Evolutionary conservation across 2,329 filamentous ascomycete species (phyloP).

Genomic region (Arachnomyces sp.): DNA sequence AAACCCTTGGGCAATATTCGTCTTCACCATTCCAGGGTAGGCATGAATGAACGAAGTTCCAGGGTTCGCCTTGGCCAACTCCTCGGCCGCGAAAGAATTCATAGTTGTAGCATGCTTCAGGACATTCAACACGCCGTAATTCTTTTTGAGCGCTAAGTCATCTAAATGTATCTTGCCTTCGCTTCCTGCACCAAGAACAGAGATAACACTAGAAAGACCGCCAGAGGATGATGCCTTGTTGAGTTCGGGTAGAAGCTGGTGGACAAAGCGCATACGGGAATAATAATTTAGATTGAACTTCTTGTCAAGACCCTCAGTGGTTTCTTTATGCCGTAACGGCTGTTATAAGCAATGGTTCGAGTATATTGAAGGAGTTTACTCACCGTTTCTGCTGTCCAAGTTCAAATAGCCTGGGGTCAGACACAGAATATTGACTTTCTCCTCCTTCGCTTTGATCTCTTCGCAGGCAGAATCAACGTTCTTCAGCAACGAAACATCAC

Average conservation of each 20-base stretch:
- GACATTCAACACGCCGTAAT: constrained; percentile 17
- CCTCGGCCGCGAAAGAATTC: constrained; percentile 44
- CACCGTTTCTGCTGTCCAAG: constrained; percentile 12
- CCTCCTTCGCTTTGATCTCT: constrained; percentile 32
- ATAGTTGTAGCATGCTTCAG: constrained; percentile 40
- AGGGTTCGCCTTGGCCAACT: constrained; percentile 41
- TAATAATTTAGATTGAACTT: constrained; percentile 25
- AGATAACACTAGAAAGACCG: constrained; percentile 46
- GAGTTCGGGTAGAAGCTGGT: constrained; percentile 26
- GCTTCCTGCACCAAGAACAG: constrained; percentile 44
- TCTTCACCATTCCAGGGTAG: constrained; percentile 43
- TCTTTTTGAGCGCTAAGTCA: constrained; percentile 33
- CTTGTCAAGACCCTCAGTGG: constrained; percentile 25
- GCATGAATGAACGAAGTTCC: constrained; percentile 44
- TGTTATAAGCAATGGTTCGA: background rate
- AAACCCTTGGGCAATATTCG: constrained; percentile 50
- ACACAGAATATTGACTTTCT: constrained; percentile 23
- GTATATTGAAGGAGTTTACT: constrained; percentile 1
- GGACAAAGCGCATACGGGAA: constrained; percentile 27
- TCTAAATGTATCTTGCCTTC: constrained; percentile 42
- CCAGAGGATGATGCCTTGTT: constrained; percentile 10
- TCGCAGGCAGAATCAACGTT: constrained; percentile 45
- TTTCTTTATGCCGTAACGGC: constrained; percentile 15
- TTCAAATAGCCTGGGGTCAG: constrained; percentile 19
- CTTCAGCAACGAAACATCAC: constrained; percentile 44